These are phyloP conservation scores for Apiotrichum gracile DNA, from an alignment of 1,284 basidiomycete genomes.

Conservation along the genomic window DNA sequence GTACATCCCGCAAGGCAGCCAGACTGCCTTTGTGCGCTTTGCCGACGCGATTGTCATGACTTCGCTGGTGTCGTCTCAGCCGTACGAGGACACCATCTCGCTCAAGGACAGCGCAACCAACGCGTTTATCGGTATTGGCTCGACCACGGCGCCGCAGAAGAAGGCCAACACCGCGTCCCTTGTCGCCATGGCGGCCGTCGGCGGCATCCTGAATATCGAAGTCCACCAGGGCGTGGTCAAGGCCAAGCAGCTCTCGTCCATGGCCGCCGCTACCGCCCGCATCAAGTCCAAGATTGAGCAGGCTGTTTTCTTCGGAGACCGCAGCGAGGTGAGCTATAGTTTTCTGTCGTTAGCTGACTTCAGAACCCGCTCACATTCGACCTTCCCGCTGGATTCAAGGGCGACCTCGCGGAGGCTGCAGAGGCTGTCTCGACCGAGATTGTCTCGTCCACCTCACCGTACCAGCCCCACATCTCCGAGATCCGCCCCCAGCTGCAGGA, in stretches of 20 bases:
- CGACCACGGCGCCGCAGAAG: background rate
- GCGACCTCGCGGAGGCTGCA: constrained; percentile 50
- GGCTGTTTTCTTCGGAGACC: constrained; percentile 53
- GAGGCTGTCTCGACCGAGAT: constrained; percentile 50
- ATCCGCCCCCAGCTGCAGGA: constrained; percentile 70
- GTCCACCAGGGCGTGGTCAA: constrained; percentile 19
- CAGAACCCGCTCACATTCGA: constrained; percentile 54
- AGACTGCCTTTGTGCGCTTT: constrained; percentile 46
- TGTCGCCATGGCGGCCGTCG: constrained; percentile 32
- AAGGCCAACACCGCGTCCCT: constrained; percentile 16
- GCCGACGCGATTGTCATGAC: constrained; percentile 42
- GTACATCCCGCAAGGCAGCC: constrained; percentile 28
- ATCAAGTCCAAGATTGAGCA: constrained; percentile 53
- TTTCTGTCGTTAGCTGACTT: background rate
- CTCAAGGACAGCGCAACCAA: constrained; percentile 39
- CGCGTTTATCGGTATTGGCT: constrained; percentile 38
- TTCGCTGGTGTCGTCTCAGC: constrained; percentile 27
- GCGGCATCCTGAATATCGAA: constrained; percentile 40
- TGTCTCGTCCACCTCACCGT: constrained; percentile 53
- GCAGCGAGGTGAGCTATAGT: constrained; percentile 29
- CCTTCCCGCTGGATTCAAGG: constrained; percentile 45
- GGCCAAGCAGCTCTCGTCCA: constrained; percentile 8
- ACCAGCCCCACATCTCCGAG: constrained; percentile 72
- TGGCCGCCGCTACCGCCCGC: constrained; percentile 30
- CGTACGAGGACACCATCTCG: constrained; percentile 41